A percentile compares a stretch with the other conserved stretches of the same genome.
Evolutionary conservation across 2,329 filamentous ascomycete species (phyloP).

Genomic region (Aspergillus sp.): DNA sequence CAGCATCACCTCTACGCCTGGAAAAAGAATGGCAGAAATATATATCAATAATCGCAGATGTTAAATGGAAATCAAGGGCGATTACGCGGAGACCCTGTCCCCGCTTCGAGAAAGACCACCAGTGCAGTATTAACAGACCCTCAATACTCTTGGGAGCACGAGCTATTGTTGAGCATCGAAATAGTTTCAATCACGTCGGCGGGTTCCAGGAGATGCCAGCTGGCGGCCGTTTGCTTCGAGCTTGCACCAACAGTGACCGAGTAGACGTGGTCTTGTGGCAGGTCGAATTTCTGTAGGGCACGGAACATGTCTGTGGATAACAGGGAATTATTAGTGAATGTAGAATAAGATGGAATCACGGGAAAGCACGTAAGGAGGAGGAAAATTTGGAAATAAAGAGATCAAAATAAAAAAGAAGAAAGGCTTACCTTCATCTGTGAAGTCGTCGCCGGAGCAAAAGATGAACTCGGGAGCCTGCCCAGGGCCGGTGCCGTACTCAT

Average conservation of each 20-base stretch:
- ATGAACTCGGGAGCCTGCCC: constrained; percentile 75
- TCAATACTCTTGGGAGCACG: constrained; percentile 30
- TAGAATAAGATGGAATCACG: background rate
- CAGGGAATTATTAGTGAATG: constrained; percentile 4
- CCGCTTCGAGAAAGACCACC: background rate
- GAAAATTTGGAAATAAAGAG: too few species aligned
- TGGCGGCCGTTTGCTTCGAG: constrained; percentile 86
- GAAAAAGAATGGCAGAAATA: background rate
- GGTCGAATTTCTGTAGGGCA: constrained; percentile 63
- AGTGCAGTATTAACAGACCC: background rate
- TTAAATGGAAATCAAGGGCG: background rate
- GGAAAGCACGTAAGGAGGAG: background rate
- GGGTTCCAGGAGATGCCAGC: constrained; percentile 87
- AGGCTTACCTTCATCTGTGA: constrained; percentile 88
- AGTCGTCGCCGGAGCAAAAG: constrained; percentile 90
- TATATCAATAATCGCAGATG: constrained; percentile 1
- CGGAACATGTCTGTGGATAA: constrained; percentile 71
- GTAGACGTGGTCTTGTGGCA: constrained; percentile 71
- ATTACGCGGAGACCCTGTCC: background rate
- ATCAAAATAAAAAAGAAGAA: constrained; percentile 11
- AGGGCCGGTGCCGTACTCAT: constrained; percentile 62
- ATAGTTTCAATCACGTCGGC: constrained; percentile 76
- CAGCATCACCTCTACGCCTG: constrained; percentile 3
- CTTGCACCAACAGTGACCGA: constrained; percentile 89
- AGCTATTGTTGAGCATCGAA: constrained; percentile 54